phyloP scores from a whole-genome alignment of 257 asterid genomes.

The Primulina huaijiensis region DNA sequence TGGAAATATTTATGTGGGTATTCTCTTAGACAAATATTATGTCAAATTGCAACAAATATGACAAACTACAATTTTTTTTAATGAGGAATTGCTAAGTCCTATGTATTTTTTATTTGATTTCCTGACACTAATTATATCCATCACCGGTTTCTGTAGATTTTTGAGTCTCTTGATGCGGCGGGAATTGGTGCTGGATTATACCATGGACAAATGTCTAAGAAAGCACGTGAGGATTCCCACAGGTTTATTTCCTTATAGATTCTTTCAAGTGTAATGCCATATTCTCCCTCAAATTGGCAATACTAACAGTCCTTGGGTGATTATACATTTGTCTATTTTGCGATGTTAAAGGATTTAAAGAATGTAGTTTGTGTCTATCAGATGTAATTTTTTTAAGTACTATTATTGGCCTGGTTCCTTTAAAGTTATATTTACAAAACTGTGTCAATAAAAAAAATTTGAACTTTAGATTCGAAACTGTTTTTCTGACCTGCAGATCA shows the following conservation, averaged over 20 bases:
- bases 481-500: constrained; percentile 50
- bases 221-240: constrained; percentile 78
- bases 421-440: constrained; percentile 9
- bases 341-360: constrained; percentile 13
- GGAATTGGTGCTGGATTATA: constrained; percentile 76
- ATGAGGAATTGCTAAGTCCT: constrained; percentile 2
- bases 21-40: constrained; percentile 12
- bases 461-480: constrained; percentile 13
- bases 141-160: constrained; percentile 46
- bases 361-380: constrained; percentile 1
- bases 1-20: not conserved
- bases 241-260: constrained; percentile 43
- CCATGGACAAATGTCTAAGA: constrained; percentile 87
- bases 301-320: not conserved
- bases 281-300: constrained; percentile 9
- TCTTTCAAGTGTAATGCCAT: constrained; percentile 4
- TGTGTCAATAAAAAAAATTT: not conserved
- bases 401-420: constrained; percentile 8
- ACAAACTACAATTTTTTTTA: not conserved
- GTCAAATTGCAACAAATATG: not conserved
- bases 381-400: constrained; percentile 1
- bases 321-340: not conserved
- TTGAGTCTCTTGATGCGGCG: constrained; percentile 47
- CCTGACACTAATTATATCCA: constrained; percentile 11
- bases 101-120: constrained; percentile 5